A percentile compares a stretch with the other conserved stretches of the same genome.
phyloP scores from a whole-genome alignment of 352 stramenopile species.

The Pythium scleroteichum region DNA sequence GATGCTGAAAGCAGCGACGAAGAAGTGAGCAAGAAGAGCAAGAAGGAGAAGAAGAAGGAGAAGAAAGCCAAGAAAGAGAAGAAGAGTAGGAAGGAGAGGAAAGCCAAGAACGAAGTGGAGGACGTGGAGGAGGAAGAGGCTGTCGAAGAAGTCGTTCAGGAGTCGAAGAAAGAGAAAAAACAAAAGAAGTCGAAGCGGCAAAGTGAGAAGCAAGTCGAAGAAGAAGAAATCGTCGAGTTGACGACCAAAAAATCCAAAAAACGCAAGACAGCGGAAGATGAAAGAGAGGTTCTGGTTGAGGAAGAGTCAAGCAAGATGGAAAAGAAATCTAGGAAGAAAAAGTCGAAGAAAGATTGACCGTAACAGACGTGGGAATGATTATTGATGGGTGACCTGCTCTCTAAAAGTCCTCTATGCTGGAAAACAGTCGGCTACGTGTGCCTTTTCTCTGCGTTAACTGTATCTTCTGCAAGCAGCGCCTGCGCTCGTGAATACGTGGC shows the following conservation, averaged over 20 bases:
- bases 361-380: background rate
- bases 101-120: slow-evolving; percentile 12
- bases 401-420: background rate
- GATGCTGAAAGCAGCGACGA: slow-evolving; percentile 38
- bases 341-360: slow-evolving; percentile 49
- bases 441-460: background rate
- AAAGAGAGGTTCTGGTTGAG: slow-evolving; percentile 14
- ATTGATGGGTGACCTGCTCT: background rate
- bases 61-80: slow-evolving; percentile 34
- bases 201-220: slow-evolving; percentile 23
- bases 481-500: slow-evolving; percentile 35
- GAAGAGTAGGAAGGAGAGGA: slow-evolving; percentile 30
- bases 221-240: slow-evolving; percentile 31
- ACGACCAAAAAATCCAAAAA: slow-evolving; percentile 31
- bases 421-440: background rate
- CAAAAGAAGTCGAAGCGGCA: slow-evolving; percentile 32
- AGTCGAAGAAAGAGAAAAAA: slow-evolving; percentile 26
- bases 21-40: slow-evolving; percentile 31
- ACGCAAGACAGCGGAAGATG: slow-evolving; percentile 26
- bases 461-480: slow-evolving; percentile 8
- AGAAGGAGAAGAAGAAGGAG: slow-evolving; percentile 37
- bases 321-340: slow-evolving; percentile 64
- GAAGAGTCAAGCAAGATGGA: slow-evolving; percentile 39
- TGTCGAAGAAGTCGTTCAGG: slow-evolving; percentile 26
- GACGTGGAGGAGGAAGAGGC: slow-evolving; percentile 11